Evolutionary conservation across 352 stramenopile species (phyloP).

Genomic region (Globisporangium acanthophoron): DNA sequence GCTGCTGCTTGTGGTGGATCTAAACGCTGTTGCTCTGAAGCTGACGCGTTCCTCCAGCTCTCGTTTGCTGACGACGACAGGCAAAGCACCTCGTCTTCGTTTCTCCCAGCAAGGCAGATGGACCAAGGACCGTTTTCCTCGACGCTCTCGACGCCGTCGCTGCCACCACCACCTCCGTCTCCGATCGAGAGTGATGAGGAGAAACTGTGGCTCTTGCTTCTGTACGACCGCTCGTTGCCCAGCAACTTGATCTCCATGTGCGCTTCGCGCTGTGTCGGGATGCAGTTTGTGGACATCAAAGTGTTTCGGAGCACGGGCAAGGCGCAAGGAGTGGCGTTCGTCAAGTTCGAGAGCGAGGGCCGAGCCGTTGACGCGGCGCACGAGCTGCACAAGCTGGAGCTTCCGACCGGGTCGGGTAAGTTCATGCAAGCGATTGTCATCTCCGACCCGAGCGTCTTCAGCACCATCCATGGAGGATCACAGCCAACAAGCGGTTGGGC

Average conservation of each 20-base stretch:
- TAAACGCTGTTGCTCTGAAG: background rate
- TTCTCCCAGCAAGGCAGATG: constrained; percentile 6
- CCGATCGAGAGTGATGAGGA: constrained; percentile 15
- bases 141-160: background rate
- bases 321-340: constrained; percentile 65
- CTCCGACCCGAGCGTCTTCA: constrained; percentile 57
- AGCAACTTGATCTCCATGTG: constrained; percentile 59
- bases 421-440: constrained; percentile 69
- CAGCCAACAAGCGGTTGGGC: constrained; percentile 7
- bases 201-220: constrained; percentile 59
- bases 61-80: constrained; percentile 38
- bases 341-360: constrained; percentile 60
- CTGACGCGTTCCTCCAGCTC: constrained; percentile 15
- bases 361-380: constrained; percentile 37
- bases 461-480: constrained; percentile 34
- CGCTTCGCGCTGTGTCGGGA: constrained; percentile 48
- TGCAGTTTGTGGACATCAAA: constrained; percentile 85
- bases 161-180: constrained; percentile 6
- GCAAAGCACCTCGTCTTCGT: constrained; percentile 1
- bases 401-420: constrained; percentile 39
- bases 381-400: constrained; percentile 56
- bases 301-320: constrained; percentile 54
- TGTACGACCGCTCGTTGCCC: constrained; percentile 58
- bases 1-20: background rate
- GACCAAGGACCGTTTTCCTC: constrained; percentile 3